These are phyloP conservation scores for Hapsidospora chrysogenum DNA, from an alignment of 495 filamentous ascomycete species.

Conservation along the genomic window DNA sequence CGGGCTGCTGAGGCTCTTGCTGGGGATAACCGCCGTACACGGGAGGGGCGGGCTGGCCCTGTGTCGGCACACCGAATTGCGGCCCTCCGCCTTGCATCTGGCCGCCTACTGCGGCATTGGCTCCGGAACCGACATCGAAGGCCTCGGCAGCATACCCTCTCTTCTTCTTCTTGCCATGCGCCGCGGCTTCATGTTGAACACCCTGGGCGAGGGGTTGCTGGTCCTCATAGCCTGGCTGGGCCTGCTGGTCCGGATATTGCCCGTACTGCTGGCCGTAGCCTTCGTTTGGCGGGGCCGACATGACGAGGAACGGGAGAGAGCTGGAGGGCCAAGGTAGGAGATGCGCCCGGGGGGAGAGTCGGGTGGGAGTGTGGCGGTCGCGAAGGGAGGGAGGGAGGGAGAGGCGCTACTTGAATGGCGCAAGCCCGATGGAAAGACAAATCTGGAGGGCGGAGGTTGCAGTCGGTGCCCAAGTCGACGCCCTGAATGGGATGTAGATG, in stretches of 20 bases:
- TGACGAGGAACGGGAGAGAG: slow-evolving; percentile 14
- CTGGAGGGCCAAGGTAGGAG: slow-evolving; percentile 3
- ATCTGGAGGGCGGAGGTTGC: no score
- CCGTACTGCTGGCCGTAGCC: slow-evolving; percentile 41
- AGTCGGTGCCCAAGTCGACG: no score
- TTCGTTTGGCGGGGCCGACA: slow-evolving; percentile 36
- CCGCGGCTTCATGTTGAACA: slow-evolving; percentile 21
- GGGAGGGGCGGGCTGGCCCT: slow-evolving; percentile 16
- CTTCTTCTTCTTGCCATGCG: slow-evolving; percentile 60
- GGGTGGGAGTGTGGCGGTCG: no score
- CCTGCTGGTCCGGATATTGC: slow-evolving; percentile 25
- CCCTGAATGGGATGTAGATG: no score
- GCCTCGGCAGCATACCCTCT: slow-evolving; percentile 84
- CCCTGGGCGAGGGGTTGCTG: slow-evolving; percentile 14
- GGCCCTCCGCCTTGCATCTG: slow-evolving; percentile 15
- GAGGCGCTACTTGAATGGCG: no score
- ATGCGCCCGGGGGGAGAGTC: no score
- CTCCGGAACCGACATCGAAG: slow-evolving; percentile 81
- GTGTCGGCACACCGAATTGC: slow-evolving; percentile 11
- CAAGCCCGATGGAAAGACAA: no score
- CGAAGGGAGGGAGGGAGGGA: no score
- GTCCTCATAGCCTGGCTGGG: slow-evolving; percentile 22
- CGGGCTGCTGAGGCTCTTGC: slow-evolving; percentile 37
- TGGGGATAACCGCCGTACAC: slow-evolving; percentile 43
- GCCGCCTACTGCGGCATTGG: slow-evolving; percentile 53